Evolutionary conservation across 352 stramenopile genomes (phyloP).

Genomic region (Pythium plurisporium): DNA sequence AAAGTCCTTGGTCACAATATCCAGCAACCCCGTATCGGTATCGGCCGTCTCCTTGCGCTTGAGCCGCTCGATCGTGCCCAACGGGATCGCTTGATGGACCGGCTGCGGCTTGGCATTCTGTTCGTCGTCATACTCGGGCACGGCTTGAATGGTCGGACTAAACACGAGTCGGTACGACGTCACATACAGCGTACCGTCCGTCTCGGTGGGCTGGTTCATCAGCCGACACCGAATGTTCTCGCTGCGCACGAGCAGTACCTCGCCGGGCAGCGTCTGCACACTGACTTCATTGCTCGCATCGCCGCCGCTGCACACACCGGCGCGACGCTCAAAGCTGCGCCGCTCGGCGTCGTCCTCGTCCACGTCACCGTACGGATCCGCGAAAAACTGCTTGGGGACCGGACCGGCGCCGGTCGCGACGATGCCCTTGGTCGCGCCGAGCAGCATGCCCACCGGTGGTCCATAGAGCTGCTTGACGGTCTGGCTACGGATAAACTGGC

Average conservation of each 20-base stretch:
- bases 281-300: slow-evolving; percentile 9
- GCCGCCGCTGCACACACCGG: neutral
- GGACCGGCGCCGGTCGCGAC: neutral
- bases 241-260: slow-evolving; percentile 57
- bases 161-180: slow-evolving; percentile 84
- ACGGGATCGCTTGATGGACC: slow-evolving; percentile 66
- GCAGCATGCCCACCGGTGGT: neutral
- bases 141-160: slow-evolving; percentile 30
- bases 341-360: slow-evolving; percentile 17
- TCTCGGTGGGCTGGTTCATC: slow-evolving; percentile 30
- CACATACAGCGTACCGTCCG: slow-evolving; percentile 56
- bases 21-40: slow-evolving; percentile 62
- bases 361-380: slow-evolving; percentile 8
- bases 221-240: slow-evolving; percentile 59
- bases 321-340: slow-evolving; percentile 7
- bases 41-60: slow-evolving; percentile 77
- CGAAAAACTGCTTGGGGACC: slow-evolving; percentile 12
- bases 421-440: neutral
- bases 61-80: slow-evolving; percentile 65
- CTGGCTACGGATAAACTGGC: slow-evolving; percentile 14
- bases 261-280: slow-evolving; percentile 59
- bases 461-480: slow-evolving; percentile 9
- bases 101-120: slow-evolving; percentile 10
- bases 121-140: slow-evolving; percentile 8
- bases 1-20: slow-evolving; percentile 80